Evolutionary conservation across 768 basidiomycete species (phyloP).

Genomic region (Phylloporus sp.): DNA sequence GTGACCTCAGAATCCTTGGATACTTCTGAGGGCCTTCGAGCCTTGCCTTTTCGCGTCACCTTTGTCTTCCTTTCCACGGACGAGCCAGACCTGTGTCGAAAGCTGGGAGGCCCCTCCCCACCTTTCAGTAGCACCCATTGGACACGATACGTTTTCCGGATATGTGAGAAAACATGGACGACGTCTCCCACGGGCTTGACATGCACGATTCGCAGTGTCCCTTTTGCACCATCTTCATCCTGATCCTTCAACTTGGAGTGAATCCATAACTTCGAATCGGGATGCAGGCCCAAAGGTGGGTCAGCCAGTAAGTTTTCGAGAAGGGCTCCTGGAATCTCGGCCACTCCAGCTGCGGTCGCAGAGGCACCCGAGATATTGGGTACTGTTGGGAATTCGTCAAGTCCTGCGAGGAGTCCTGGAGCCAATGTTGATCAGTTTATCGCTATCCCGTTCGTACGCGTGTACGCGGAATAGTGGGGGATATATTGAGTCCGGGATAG

Average conservation of each 20-base stretch:
- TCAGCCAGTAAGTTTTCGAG: constrained; percentile 38
- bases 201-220: constrained; percentile 34
- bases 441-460: neutral
- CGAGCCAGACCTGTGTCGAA: constrained; percentile 6
- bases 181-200: constrained; percentile 59
- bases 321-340: constrained; percentile 32
- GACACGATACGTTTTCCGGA: constrained; percentile 77
- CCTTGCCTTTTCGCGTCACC: constrained; percentile 8
- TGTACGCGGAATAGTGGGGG: neutral
- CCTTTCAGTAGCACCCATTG: constrained; percentile 69
- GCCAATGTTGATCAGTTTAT: constrained; percentile 1
- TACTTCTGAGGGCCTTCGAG: constrained; percentile 7
- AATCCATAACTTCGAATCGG: constrained; percentile 1
- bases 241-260: neutral
- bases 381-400: constrained; percentile 80
- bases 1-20: constrained; percentile 10
- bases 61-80: constrained; percentile 8
- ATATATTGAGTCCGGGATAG: neutral
- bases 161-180: constrained; percentile 84
- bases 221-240: neutral
- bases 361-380: constrained; percentile 44
- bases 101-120: constrained; percentile 40
- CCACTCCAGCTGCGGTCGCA: constrained; percentile 32
- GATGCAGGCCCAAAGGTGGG: constrained; percentile 19
- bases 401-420: constrained; percentile 81